These are phyloP conservation scores for Tuber indicum DNA, from an alignment of 495 filamentous ascomycete genomes.

Conservation along the genomic window DNA sequence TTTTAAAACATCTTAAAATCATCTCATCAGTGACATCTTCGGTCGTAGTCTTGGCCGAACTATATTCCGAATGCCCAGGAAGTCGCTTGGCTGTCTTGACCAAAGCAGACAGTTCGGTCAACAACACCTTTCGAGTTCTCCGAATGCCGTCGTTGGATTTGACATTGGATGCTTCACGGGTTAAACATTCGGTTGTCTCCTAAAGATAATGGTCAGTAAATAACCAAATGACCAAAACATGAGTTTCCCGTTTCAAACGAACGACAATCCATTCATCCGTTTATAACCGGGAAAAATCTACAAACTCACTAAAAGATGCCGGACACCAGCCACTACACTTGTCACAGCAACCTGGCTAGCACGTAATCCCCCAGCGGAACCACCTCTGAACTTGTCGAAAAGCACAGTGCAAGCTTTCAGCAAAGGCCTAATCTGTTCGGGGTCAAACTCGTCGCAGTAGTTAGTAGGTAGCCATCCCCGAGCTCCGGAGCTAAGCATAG, in stretches of 20 bases:
- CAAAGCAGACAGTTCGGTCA: conserved; percentile 81
- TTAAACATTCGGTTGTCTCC: conserved; percentile 85
- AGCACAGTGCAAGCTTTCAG: conserved; percentile 82
- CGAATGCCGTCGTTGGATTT: conserved; percentile 68
- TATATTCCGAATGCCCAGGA: conserved; percentile 46
- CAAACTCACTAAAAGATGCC: conserved; percentile 71
- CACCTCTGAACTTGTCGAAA: conserved; percentile 79
- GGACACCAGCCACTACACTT: conserved; percentile 86
- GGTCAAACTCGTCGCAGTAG: conserved; percentile 92
- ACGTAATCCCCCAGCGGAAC: conserved; percentile 57
- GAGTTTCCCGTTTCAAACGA: conserved; percentile 8
- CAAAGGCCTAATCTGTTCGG: conserved; percentile 72
- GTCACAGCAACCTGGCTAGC: conserved; percentile 82
- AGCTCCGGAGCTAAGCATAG: conserved; percentile 76
- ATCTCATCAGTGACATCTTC: conserved; percentile 83
- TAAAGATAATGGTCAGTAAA: conserved; percentile 43
- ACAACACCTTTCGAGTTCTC: conserved; percentile 71
- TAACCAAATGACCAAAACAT: conserved; percentile 1
- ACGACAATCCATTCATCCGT: conserved; percentile 6
- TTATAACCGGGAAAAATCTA: not conserved
- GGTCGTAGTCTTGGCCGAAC: conserved; percentile 43
- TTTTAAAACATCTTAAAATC: conserved; percentile 85
- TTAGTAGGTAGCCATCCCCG: conserved; percentile 98
- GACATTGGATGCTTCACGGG: conserved; percentile 67
- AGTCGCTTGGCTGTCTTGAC: conserved; percentile 76